phyloP scores from a whole-genome alignment of 768 basidiomycete genomes.

The Collybia sordida region DNA sequence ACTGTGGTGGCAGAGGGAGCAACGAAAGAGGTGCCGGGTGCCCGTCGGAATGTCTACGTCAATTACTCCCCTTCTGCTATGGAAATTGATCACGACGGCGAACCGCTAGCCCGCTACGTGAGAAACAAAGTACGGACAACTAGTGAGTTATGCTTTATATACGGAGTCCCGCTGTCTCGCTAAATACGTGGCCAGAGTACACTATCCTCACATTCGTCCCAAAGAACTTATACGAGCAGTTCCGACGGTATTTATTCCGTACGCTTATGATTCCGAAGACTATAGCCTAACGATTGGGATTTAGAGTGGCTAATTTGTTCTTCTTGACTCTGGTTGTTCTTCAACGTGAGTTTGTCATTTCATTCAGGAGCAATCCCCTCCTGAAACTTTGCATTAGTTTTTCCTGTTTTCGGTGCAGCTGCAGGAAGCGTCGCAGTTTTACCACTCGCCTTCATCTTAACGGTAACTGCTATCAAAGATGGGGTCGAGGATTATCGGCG shows the following conservation, averaged over 20 bases:
- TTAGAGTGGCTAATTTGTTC: slow-evolving; percentile 88
- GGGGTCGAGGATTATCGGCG: slow-evolving; percentile 96
- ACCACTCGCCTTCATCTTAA: slow-evolving; percentile 84
- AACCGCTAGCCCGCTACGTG: slow-evolving; percentile 76
- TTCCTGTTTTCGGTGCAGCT: slow-evolving; percentile 89
- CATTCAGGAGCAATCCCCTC: background rate
- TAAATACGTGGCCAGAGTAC: slow-evolving; percentile 59
- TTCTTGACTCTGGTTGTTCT: slow-evolving; percentile 83
- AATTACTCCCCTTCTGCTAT: slow-evolving; percentile 65
- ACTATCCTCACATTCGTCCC: slow-evolving; percentile 89
- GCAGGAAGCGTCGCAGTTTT: slow-evolving; percentile 79
- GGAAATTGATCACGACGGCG: slow-evolving; percentile 71
- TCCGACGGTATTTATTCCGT: slow-evolving; percentile 63
- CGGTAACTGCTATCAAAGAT: slow-evolving; percentile 92
- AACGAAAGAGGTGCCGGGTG: slow-evolving; percentile 44
- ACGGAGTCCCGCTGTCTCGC: background rate
- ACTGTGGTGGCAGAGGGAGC: slow-evolving; percentile 23
- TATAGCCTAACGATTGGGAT: slow-evolving; percentile 1
- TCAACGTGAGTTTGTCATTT: slow-evolving; percentile 49
- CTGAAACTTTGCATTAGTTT: slow-evolving; percentile 47
- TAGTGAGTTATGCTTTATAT: slow-evolving; percentile 52
- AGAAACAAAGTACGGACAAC: slow-evolving; percentile 94
- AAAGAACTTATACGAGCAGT: slow-evolving; percentile 94
- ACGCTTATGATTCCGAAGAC: background rate
- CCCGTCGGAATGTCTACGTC: slow-evolving; percentile 76